Evolutionary conservation across 164 flowering plant species (phyloP), one percentile per base, ranked within the genome.

Genomic region (Sedum album): DNA sequence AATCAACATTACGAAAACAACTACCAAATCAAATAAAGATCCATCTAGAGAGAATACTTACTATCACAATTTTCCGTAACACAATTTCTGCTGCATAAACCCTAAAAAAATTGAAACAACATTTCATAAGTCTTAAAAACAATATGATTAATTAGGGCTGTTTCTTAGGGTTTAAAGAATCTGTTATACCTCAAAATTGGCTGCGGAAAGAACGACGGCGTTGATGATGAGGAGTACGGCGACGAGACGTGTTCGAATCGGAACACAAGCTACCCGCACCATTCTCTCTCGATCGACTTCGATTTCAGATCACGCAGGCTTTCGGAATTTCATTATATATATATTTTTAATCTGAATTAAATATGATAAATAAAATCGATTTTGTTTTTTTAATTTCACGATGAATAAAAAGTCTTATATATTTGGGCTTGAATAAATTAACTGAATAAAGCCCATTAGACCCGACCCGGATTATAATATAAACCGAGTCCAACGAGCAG

Each of bases 31-130:
- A 25, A 13, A 28, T 5, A 39, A 31, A 33, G 25, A 33, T 20
- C 31, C 35, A 6, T 4, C 13, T 26, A 23, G 36, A 21, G 36
- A 51, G 5, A n/a, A n/a, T n/a, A 3, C 82, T 87, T 78, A 88
- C 97, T 28, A 57, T 91, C 74, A 72, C 94, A 91, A 46, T 82
- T 86, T 73, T 80, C 72, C 1, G 86, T 88, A 5, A 86, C 85
- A 30, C 97, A 91, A 0, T 80, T 73, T 80, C 78, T 83, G 82
- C 97, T 91, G 73, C 97, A 91, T 68, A 68, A 65, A 44, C 48
- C 76, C 92, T 89, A 82, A 31, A 10, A 71, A n/a, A 25, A 11
- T 26, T 14, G 14, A 5, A 26, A 30, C 20, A 1, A 0, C 46
- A 6, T 33, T 0, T 69, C 62, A 26, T 21, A 42, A 21, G 49